phyloP scores from a whole-genome alignment of 495 filamentous ascomycete genomes.

The Stereocaulon alpinum region DNA sequence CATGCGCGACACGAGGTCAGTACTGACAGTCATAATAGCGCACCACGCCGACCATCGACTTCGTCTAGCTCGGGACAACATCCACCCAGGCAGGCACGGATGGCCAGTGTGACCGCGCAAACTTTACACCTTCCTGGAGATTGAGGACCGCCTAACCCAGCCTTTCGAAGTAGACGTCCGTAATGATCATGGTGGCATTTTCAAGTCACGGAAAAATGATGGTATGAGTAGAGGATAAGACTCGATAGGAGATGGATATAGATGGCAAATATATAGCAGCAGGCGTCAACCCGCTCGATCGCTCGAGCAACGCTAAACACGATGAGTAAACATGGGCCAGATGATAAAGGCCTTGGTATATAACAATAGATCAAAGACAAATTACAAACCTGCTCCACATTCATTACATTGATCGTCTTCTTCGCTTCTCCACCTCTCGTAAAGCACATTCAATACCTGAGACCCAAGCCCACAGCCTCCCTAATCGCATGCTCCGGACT shows the following conservation, averaged over 20 bases:
- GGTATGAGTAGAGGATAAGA: background rate
- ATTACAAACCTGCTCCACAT: background rate
- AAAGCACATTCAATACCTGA: background rate
- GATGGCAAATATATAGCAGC: background rate
- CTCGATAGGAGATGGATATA: background rate
- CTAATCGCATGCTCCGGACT: slow-evolving; percentile 2
- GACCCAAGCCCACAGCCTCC: slow-evolving; percentile 2
- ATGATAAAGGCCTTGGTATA: background rate
- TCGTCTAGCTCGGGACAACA: background rate
- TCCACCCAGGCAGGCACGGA: background rate
- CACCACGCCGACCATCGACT: background rate
- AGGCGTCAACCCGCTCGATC: background rate
- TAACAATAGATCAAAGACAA: background rate
- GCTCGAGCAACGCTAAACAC: background rate
- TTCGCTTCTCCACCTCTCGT: too few species aligned
- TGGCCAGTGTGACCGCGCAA: background rate
- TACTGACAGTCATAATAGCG: background rate
- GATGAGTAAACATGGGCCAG: background rate
- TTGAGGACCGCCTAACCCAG: background rate
- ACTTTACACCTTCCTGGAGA: background rate
- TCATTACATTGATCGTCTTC: too few species aligned
- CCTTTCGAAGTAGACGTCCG: background rate
- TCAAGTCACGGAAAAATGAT: background rate
- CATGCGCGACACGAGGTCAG: too few species aligned
- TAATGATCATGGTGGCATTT: too few species aligned